These are phyloP conservation scores for Dactylellina haptotyla DNA, from an alignment of 2,329 filamentous ascomycete species.

Conservation along the genomic window DNA sequence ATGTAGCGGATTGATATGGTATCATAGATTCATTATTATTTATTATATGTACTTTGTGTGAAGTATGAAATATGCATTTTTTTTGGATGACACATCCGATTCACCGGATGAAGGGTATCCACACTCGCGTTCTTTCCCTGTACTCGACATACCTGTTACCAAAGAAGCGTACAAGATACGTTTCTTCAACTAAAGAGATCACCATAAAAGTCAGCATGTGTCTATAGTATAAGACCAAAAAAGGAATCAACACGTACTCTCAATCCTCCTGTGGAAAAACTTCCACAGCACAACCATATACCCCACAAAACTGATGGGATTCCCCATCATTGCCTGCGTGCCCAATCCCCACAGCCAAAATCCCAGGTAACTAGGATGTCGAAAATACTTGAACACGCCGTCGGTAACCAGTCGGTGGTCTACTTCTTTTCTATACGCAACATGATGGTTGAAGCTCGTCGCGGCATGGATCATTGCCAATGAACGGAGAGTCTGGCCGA, in stretches of 20 bases:
- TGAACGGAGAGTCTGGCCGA: constrained; percentile 81
- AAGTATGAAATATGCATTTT: background rate
- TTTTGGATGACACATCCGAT: background rate
- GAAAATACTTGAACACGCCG: constrained; percentile 77
- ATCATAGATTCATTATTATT: background rate
- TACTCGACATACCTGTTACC: constrained; percentile 82
- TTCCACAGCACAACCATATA: constrained; percentile 82
- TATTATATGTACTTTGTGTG: background rate
- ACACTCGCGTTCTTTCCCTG: constrained; percentile 74
- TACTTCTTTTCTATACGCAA: constrained; percentile 76
- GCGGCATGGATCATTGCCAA: constrained; percentile 89
- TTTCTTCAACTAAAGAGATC: constrained; percentile 74
- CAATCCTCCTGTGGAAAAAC: constrained; percentile 82
- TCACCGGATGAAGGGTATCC: constrained; percentile 78
- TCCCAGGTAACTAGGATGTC: constrained; percentile 95
- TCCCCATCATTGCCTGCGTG: constrained; percentile 89
- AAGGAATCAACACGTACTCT: constrained; percentile 61
- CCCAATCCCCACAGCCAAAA: constrained; percentile 99
- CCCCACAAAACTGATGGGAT: constrained; percentile 77
- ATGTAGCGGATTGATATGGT: background rate
- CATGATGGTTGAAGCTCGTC: constrained; percentile 85
- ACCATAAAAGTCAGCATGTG: constrained; percentile 36
- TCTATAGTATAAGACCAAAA: constrained; percentile 10
- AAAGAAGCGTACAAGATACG: constrained; percentile 81
- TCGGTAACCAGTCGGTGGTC: constrained; percentile 83